Evolutionary conservation across 2,329 filamentous ascomycete species (phyloP).

Genomic region (Massarina eburnea): DNA sequence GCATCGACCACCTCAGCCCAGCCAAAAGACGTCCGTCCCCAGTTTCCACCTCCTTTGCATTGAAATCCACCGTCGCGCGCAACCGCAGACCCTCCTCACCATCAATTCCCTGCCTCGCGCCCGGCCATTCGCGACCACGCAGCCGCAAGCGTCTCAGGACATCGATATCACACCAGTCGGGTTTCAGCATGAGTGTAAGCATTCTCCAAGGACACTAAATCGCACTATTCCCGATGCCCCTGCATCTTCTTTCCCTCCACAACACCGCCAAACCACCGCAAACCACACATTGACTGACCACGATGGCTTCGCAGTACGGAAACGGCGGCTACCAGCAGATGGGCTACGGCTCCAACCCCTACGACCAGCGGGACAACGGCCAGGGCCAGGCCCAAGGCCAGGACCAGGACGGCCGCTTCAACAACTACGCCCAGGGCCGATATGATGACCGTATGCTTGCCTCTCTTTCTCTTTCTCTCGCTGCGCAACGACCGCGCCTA

Average conservation of each 20-base stretch:
- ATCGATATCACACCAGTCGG: conserved; percentile 31
- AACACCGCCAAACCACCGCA: not conserved
- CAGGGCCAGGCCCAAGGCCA: conserved; percentile 34
- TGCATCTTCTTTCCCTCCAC: conserved; percentile 8
- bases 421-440: conserved; percentile 53
- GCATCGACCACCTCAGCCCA: not conserved
- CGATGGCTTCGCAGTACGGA: conserved; percentile 42
- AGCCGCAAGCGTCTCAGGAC: conserved; percentile 39
- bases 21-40: not conserved
- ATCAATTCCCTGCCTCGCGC: not conserved
- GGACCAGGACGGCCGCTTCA: conserved; percentile 53
- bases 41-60: not conserved
- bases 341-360: conserved; percentile 47
- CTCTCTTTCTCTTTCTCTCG: conserved; percentile 29
- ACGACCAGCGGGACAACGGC: conserved; percentile 42
- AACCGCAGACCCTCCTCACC: not conserved
- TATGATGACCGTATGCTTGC: conserved; percentile 36
- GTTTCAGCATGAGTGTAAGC: conserved; percentile 47
- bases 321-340: conserved; percentile 45
- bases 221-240: conserved; percentile 8
- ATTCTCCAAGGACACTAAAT: conserved; percentile 11
- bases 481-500: conserved; percentile 20
- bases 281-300: conserved; percentile 11
- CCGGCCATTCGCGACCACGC: conserved; percentile 9
- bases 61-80: not conserved